Base-by-base conservation (phyloP, 2,329 filamentous ascomycete genomes). In the Sclerotinia spermophila region DNA sequence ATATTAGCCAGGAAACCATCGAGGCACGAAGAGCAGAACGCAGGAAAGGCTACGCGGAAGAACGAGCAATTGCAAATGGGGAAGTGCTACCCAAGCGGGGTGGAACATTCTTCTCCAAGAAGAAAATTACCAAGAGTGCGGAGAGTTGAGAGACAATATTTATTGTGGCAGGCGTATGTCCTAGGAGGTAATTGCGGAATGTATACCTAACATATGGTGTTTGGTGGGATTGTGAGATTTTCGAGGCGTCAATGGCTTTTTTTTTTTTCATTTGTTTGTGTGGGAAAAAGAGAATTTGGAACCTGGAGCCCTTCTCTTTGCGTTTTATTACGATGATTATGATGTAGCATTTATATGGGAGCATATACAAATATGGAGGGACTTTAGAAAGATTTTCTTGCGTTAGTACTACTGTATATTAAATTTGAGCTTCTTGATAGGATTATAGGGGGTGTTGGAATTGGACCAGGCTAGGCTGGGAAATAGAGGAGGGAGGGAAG, bases 1-100 rank as follows among this genome's bases (percentile, higher is more conserved):
- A 94, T 76, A 83, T 97, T 27, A 94, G 89, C 77, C 93, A 97
- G 79, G 90, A 91, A 24, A 87, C 89, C 6, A 92, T 97, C 71
- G 94, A 97, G 75, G 86, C 90, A 75, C 87, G 92, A 72, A 84
- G 95, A 62, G 85, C 87, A 61, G 89, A 94, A 77, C 86, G 92
- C 65, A 86, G 90, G 64, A 84, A 85, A 45, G 78, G 75, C 1
- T 80, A 80, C 73, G 78, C 78, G 0, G 76, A 79, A 42, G 77
- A 80, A 65, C 73, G 78, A n/a, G 76, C 76, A 24, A 75, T 72
- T 61, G 76, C 71, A 19, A 72, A 72, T 66, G 71, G 71, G 33
- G 71, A 72, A 27, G 5, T 59, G 3, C n/a, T 35, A 17, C 45
- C 45, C 42, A 62, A 62, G 42, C 62, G 62, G 40, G 66, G 66